Base-by-base conservation (phyloP, 768 basidiomycete species). In the Cyclocybe cylindracea region DNA sequence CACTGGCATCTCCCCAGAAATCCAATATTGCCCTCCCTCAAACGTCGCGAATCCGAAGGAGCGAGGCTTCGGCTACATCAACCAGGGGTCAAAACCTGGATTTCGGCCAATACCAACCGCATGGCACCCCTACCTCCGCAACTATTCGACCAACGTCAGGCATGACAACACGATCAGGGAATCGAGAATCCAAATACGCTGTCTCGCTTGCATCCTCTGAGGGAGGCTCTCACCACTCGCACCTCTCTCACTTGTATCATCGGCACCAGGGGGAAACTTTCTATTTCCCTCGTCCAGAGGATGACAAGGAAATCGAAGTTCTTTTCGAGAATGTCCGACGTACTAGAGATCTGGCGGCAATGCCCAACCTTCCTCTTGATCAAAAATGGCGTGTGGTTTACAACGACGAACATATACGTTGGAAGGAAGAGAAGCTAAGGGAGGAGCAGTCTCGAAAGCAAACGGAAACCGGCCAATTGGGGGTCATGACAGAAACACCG, bases 311-410 rank as follows among this genome's bases (percentile, higher is more conserved):
- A 48, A 86, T 98, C 19, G 87, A 95, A 65, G 74, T 69, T 4
- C 72, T 94, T 44, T 98, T 97, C 66, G 82, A 90, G 56, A 82
- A 85, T 48, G 82, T 97, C 48, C 82, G 83, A 60, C 79, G 81
- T 38, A 85, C 81, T 24, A 82, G 92, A 39, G 88, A 83, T 58
- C 66, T 91, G 19, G 78, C 70, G 9, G 82, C 83, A 19, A 69
- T 87, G 24, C 80, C 82, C 7, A 70, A 78, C 53, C 72, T 91
- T 50, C 61, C 82, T 11, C 78, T 90, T 18, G 88, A 92, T 31
- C 91, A 92, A 67, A 98, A 98, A 71, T 99, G 96, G 95, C 77
- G 78, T 57, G 83, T 98, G 64, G 88, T 99, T 5, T 81, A 87
- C 64, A 90, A 84, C 51, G 87, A 91, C 58, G 88, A 90, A 60